Evolutionary conservation across 75 land plant species (phyloP).

Genomic region (Ceratopteris richardii): DNA sequence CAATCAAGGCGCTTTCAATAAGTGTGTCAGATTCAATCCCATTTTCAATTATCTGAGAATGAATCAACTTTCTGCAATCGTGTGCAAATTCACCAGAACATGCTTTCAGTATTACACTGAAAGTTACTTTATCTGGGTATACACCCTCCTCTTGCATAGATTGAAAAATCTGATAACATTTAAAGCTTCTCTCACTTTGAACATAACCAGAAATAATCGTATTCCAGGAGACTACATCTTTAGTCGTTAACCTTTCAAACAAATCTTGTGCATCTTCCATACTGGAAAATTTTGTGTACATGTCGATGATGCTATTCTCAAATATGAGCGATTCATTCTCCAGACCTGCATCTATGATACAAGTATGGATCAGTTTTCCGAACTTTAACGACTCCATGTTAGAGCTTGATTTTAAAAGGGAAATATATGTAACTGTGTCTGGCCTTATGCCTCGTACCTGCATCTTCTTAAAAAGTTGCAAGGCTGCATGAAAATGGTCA

Average conservation of each 20-base stretch:
- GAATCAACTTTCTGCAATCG: conserved; percentile 3
- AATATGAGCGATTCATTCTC: conserved; percentile 17
- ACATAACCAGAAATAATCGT: conserved; percentile 41
- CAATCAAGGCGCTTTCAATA: conserved; percentile 13
- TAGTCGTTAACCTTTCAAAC: conserved; percentile 31
- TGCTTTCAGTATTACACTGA: conserved; percentile 9
- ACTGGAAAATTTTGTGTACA: conserved; percentile 38
- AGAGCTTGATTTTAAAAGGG: conserved; percentile 50
- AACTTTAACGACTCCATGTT: conserved; percentile 19
- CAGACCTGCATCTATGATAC: conserved; percentile 20
- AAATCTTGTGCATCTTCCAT: conserved; percentile 25
- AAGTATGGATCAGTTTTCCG: conserved; percentile 33
- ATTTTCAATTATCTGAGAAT: conserved; percentile 6
- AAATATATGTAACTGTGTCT: conserved; percentile 31
- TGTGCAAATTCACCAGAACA: conserved; percentile 5
- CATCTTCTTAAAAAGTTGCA: conserved; percentile 31
- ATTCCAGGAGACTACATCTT: conserved; percentile 49
- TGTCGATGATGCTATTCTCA: conserved; percentile 30
- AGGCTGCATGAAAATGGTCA: conserved; percentile 25
- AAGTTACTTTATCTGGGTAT: conserved; percentile 15
- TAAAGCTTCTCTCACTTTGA: conserved; percentile 7
- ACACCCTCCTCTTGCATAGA: conserved; percentile 10
- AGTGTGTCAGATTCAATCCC: conserved; percentile 3
- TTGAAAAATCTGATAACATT: conserved; percentile 12
- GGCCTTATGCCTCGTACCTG: conserved; percentile 27